phyloP scores from a whole-genome alignment of 83 land plant genomes.

The Picea abies region DNA sequence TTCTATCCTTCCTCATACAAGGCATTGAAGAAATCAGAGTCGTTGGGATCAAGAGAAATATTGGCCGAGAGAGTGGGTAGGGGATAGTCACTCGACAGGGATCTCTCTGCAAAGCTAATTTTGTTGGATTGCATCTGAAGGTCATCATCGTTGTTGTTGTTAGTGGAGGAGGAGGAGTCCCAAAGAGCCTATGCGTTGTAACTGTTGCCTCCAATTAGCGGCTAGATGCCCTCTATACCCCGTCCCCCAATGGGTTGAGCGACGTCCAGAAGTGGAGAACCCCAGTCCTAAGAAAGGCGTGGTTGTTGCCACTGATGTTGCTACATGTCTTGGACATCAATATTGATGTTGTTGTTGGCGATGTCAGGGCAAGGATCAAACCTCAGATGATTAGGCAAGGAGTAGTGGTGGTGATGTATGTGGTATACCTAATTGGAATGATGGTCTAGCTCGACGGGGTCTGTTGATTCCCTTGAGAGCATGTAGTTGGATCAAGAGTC shows the following conservation, averaged over 20 bases:
- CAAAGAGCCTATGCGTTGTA: not conserved
- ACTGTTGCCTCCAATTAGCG: conserved; percentile 7
- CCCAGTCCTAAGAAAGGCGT: conserved; percentile 2
- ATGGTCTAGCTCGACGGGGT: conserved; percentile 6
- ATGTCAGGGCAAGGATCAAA: not conserved
- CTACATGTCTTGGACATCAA: conserved; percentile 19
- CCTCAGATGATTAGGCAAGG: not conserved
- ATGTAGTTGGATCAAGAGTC: conserved; percentile 57
- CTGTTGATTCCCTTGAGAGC: conserved; percentile 47
- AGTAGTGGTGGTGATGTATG: not conserved
- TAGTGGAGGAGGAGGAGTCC: conserved; percentile 25
- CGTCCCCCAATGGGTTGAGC: conserved; percentile 18
- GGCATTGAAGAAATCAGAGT: conserved; percentile 9
- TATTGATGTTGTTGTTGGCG: not conserved
- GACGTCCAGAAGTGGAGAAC: not conserved
- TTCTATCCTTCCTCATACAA: not conserved
- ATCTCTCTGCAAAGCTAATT: conserved; percentile 71
- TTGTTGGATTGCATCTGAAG: conserved; percentile 75
- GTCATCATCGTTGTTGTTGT: conserved; percentile 8
- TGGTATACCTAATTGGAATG: not conserved
- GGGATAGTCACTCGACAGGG: conserved; percentile 54
- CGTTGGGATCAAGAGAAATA: conserved; percentile 22
- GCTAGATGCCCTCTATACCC: conserved; percentile 23
- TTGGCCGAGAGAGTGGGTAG: conserved; percentile 26
- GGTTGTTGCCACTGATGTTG: not conserved